Base-by-base conservation (phyloP, 371 early-diverging fungal genomes). In the Mortierella sp. region DNA sequence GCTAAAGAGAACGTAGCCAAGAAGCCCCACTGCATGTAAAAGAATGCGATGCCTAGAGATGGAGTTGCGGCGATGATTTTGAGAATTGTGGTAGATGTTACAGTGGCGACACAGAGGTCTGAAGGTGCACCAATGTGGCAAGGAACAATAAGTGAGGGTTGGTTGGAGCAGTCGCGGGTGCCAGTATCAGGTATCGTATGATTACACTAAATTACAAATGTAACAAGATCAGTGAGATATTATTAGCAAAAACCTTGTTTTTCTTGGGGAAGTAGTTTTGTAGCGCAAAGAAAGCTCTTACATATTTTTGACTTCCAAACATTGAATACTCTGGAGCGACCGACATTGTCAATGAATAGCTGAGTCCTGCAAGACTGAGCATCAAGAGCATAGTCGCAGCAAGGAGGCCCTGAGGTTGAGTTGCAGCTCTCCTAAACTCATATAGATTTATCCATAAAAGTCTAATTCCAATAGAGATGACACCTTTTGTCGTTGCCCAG, bases 281-380 rank as follows among this genome's bases (percentile, higher is more conserved):
- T 14, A n/a, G 8, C 30, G 4, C 30, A 30, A 62, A 39, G 1
- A 72, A 9, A n/a, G 5, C 30, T 78, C 90, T 78, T 84, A 91
- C 91, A 84, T 89, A 92, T 52, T 84, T 86, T 83, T 93, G 92
- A 66, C 88, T 88, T 28, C 92, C 91, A 79, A 89, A 93, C 78
- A 90, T 90, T 40, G 92, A 85, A 68, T 93, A 93, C 14, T 88
- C 88, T 18, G 93, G 93, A 35, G 90, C 90, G 16, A 90, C 86
- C 2, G 87, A 85, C 51, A 87, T 86, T 12, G 89, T 89, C 26
- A 91, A 55, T 0, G 88, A 83, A 61, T 90, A 91, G 45, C 87
- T 86, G 20, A 91, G 69, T 9, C 90, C 90, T 20, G 90, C 85
- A 30, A 91, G 64, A 28, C 88, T 86, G 28, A 92, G 76, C 59